Conservation (phyloP, 805 yeast genomes). For the Saccharomycopsis fibuligera region DNA sequence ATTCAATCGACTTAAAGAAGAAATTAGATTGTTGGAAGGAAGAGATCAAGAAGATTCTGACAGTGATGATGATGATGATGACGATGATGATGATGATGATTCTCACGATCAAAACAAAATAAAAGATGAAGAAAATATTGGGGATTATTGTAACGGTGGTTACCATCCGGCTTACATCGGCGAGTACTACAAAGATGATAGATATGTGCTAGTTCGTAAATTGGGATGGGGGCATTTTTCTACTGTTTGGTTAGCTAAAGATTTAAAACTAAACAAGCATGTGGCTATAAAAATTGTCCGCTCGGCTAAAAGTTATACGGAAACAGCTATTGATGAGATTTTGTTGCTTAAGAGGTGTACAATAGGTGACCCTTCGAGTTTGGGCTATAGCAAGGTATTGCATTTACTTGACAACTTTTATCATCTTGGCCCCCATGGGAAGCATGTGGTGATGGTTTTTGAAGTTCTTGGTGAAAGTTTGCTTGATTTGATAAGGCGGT, state of each 20-base stretch:
- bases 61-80: conserved; percentile 5
- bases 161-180: conserved; percentile 57
- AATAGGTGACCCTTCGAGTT: conserved; percentile 28
- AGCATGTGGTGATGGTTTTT: conserved; percentile 60
- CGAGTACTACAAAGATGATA: conserved; percentile 40
- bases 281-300: conserved; percentile 61
- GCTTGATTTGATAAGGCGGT: conserved; percentile 43
- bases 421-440: conserved; percentile 56
- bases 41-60: conserved; percentile 6
- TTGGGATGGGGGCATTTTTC: conserved; percentile 71
- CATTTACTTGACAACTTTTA: conserved; percentile 49
- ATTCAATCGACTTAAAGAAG: conserved; percentile 3
- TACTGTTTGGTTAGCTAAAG: conserved; percentile 62
- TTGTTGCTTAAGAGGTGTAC: conserved; percentile 36
- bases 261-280: conserved; percentile 33
- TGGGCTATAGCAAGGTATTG: conserved; percentile 48
- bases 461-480: conserved; percentile 60
- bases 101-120: background rate
- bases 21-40: background rate
- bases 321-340: conserved; percentile 63
- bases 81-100: conserved; percentile 12
- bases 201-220: conserved; percentile 45
- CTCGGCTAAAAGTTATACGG: conserved; percentile 45
- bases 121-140: conserved; percentile 40
- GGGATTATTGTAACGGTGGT: conserved; percentile 55